Base-by-base conservation (phyloP, 228 moss, liverwort and hornwort genomes). In the Sphagnum magellanicum region DNA sequence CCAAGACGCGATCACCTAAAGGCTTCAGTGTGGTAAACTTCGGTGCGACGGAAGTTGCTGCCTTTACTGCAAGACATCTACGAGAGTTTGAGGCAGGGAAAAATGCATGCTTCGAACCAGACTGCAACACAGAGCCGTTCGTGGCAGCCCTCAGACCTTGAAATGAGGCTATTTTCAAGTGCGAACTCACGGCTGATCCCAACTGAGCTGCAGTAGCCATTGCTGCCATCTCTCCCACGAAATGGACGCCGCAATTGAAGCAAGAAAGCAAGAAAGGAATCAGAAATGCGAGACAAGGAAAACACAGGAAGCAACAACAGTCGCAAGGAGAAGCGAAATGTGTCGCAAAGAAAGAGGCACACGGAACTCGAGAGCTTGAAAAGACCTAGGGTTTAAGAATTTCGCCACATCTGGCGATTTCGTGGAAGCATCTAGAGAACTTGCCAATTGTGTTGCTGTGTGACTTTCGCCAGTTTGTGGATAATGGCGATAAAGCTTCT, bases 21-120 rank as follows among this genome's bases (percentile, higher is more conserved):
- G 97, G 97, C 74, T 89, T 93, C 71, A 98, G 81, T 9, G 90
- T 83, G 17, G 80, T 84, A 73, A 93, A 98, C 91, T 98, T 91
- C 6, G 84, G 76, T 6, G 93, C 91, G 59, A 84, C 90, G 0
- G 85, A 92, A 0, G 97, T 90, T 50, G 91, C 91, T n/a, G 91
- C 93, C 48, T 90, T 78, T 49, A 82, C 83, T n/a, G 70, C 74
- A 6, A 75, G 5, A 10, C 77, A 50, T 12, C 85, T 67, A 53
- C 81, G 73, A 4, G 67, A 50, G 6, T 70, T 62, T 17, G 59
- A 32, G 49, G 75, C 63, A 15, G 80, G 67, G 16, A 78, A 71
- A 47, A 78, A 75, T 64, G 78, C 77, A 48, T 64, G 79, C 72
- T 67, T 73, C 48, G 83, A 83, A 73, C 59, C 67, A 0, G 63